phyloP scores from a whole-genome alignment of 805 yeast genomes.

The Ogataea siamensis region DNA sequence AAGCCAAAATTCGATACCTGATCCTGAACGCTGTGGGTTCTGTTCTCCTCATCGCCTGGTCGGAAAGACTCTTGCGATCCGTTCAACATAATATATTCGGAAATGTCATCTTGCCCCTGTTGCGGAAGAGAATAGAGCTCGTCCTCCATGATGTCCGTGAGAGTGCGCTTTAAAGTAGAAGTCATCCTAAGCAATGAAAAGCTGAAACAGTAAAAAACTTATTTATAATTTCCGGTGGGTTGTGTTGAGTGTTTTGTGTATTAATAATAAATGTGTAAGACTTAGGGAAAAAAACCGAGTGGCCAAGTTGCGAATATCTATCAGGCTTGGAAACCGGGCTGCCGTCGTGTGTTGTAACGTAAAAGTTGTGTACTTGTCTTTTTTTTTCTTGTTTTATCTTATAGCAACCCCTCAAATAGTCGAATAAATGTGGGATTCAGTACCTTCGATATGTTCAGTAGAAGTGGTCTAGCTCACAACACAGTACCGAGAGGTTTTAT shows the following conservation, averaged over 20 bases:
- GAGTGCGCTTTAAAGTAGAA: slow-evolving; percentile 31
- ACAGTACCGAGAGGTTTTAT: slow-evolving; percentile 2
- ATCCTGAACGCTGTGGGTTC: slow-evolving; percentile 9
- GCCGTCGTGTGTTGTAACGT: slow-evolving; percentile 2
- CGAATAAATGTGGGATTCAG: slow-evolving; percentile 3
- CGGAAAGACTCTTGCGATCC: slow-evolving; percentile 29
- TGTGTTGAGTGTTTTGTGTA: slow-evolving; percentile 11
- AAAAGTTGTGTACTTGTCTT: slow-evolving; percentile 1
- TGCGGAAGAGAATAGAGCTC: slow-evolving; percentile 28
- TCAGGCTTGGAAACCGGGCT: background rate
- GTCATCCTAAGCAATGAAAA: slow-evolving; percentile 24
- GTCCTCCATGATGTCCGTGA: slow-evolving; percentile 35
- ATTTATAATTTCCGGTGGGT: slow-evolving; percentile 6
- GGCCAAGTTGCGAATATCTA: background rate
- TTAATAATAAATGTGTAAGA: slow-evolving; percentile 2
- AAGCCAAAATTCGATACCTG: slow-evolving; percentile 5
- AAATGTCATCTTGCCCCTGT: slow-evolving; percentile 24
- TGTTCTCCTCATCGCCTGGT: slow-evolving; percentile 15
- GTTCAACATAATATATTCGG: slow-evolving; percentile 26
- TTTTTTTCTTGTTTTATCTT: slow-evolving; percentile 4
- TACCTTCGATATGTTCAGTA: background rate
- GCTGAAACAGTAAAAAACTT: slow-evolving; percentile 9
- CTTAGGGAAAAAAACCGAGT: background rate
- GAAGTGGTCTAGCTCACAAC: background rate
- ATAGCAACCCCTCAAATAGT: slow-evolving; percentile 2